Evolutionary conservation across 331 rosid species (phyloP).

Genomic region (Rhamnella rubrinervis): DNA sequence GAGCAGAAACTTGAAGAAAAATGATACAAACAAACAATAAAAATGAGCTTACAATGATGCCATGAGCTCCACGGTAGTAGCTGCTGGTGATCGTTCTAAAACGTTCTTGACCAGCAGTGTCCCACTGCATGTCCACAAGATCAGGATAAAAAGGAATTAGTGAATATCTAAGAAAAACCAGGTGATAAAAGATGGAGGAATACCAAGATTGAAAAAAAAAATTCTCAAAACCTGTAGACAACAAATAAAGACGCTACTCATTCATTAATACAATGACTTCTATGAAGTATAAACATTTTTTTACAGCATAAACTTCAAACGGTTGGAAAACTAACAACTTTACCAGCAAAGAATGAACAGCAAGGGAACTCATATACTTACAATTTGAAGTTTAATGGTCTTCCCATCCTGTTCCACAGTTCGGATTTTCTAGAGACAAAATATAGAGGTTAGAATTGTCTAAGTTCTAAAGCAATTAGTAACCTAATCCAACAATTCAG

Average conservation of each 20-base stretch:
- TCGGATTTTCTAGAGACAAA: constrained; percentile 71
- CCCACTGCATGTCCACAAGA: constrained; percentile 68
- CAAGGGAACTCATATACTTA: constrained; percentile 32
- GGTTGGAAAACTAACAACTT: too few species aligned
- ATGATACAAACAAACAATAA: background rate
- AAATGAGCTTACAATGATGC: constrained; percentile 74
- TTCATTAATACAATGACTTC: too few species aligned
- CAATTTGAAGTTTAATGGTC: constrained; percentile 99
- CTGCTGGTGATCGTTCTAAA: constrained; percentile 98
- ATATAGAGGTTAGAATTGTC: constrained; percentile 2
- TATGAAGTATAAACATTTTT: too few species aligned
- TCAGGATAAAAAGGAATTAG: constrained; percentile 11
- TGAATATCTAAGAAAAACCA: constrained; percentile 1
- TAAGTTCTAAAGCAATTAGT: background rate
- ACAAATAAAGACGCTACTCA: too few species aligned
- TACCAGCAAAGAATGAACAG: too few species aligned
- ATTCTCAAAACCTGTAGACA: too few species aligned
- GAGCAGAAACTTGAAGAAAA: background rate
- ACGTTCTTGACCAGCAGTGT: constrained; percentile 99
- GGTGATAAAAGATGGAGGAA: background rate
- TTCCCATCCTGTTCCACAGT: constrained; percentile 99
- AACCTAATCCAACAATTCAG: constrained; percentile 5
- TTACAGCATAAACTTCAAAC: too few species aligned
- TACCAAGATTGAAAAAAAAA: background rate
- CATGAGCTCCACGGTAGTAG: constrained; percentile 99